Evolutionary conservation across 306 rosid genomes (phyloP), one percentile per base, ranked within the genome.

Genomic region (Inga laurina): DNA sequence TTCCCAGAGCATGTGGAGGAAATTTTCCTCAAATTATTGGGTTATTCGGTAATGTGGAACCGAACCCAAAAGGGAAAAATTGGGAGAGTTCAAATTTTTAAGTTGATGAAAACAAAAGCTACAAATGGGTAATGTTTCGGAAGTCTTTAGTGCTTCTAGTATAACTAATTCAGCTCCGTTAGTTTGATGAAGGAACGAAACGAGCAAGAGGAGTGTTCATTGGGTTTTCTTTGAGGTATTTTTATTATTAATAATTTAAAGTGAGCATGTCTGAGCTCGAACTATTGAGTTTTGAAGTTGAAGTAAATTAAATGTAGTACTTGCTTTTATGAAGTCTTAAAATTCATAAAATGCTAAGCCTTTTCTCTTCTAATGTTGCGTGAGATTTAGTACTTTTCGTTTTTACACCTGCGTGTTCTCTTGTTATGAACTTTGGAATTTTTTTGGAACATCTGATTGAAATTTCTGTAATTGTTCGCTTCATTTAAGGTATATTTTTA

Each of bases 211-310:
- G 54, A 51, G 4, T 72, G 16, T 49, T 52, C 15, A 37, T 72
- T 77, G 64, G 2, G 32, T 35, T 3, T 35, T 35, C 37, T 35
- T 35, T 69, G 72, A 24, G 79, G 35, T 15, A 37, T 19, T 16
- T 35, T 5, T 14, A 8, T 35, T 16, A 15, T 18, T 35, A 1
- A 37, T 19, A 10, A 39, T 19, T 37, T 11, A n/a, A 71, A 10
- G 27, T 39, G 19, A 39, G 11, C 72, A n/a, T 43, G 52, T 71
- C 10, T 71, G 52, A 11, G 75, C 34, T 9, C 8, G 9, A 19
- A n/a, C 32, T 43, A n/a, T 79, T 68, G 15, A 10, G 64, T 82
- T 67, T 37, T 39, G 81, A 72, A 43, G 75, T 71, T 86, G 69
- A 54, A 62, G 65, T 76, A 22, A 56, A 66, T 57, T 35, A 39